phyloP scores from a whole-genome alignment of 192 early-diverging fungal species.

The Linnemannia exigua region DNA sequence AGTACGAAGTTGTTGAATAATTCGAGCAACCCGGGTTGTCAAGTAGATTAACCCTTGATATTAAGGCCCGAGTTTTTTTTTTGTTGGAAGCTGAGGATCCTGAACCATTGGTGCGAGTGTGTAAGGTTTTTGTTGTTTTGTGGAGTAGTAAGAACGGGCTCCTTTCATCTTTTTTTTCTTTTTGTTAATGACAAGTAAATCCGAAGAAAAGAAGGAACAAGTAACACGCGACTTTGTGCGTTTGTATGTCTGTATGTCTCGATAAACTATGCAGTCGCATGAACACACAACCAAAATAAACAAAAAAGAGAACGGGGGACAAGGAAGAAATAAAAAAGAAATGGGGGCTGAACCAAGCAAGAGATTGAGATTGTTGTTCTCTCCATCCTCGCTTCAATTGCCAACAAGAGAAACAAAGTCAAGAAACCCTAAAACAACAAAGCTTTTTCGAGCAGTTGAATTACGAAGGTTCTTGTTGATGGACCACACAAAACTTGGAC shows the following conservation, averaged over 20 bases:
- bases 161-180: not conserved
- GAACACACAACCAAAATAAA: not conserved
- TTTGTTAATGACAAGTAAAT: too few species aligned
- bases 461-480: not conserved
- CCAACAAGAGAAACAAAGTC: not conserved
- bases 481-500: not conserved
- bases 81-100: not conserved
- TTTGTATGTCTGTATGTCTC: not conserved
- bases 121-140: not conserved
- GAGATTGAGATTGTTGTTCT: not conserved
- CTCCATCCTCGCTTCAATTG: not conserved
- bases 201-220: not conserved
- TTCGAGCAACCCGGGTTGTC: too few species aligned
- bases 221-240: not conserved
- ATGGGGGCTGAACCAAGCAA: not conserved
- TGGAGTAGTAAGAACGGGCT: not conserved
- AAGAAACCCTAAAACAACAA: not conserved
- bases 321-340: too few species aligned
- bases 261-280: not conserved
- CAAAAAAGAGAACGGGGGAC: not conserved
- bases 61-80: too few species aligned
- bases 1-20: too few species aligned
- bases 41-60: too few species aligned
- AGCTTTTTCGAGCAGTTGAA: not conserved
- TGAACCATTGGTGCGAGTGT: not conserved